These are phyloP conservation scores for Colletotrichum liaoningense DNA, from an alignment of 2,329 filamentous ascomycete genomes.

Conservation along the genomic window DNA sequence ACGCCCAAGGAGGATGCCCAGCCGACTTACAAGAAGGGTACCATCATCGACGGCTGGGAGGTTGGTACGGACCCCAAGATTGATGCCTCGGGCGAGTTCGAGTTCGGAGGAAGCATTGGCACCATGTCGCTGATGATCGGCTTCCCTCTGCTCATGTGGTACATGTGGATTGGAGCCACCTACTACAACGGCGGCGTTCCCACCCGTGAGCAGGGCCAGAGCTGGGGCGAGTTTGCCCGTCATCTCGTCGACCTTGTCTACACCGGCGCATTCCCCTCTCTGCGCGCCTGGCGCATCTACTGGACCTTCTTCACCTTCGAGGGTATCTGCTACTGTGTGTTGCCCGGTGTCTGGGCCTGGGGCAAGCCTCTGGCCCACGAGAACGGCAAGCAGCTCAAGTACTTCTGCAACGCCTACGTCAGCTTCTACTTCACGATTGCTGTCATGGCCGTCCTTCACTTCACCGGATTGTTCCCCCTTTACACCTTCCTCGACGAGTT, in stretches of 20 bases:
- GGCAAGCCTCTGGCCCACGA: slow-evolving; percentile 89
- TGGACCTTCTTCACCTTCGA: slow-evolving; percentile 94
- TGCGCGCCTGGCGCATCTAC: slow-evolving; percentile 91
- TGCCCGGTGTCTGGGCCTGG: slow-evolving; percentile 88
- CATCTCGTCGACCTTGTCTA: slow-evolving; percentile 78
- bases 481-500: slow-evolving; percentile 97
- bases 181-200: slow-evolving; percentile 86
- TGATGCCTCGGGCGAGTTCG: slow-evolving; percentile 73
- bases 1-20: slow-evolving; percentile 18
- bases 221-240: slow-evolving; percentile 71
- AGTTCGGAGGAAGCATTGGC: slow-evolving; percentile 85
- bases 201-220: slow-evolving; percentile 70
- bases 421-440: slow-evolving; percentile 90
- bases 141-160: slow-evolving; percentile 91
- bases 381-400: slow-evolving; percentile 86
- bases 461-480: slow-evolving; percentile 85
- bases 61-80: slow-evolving; percentile 71
- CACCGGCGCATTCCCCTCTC: slow-evolving; percentile 84
- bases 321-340: slow-evolving; percentile 81
- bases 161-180: slow-evolving; percentile 92
- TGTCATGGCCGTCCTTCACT: slow-evolving; percentile 78
- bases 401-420: slow-evolving; percentile 92
- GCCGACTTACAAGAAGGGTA: slow-evolving; percentile 35
- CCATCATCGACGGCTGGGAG: slow-evolving; percentile 66
- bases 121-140: slow-evolving; percentile 84